A percentile compares a stretch with the other conserved stretches of the same genome.
Conservation (phyloP, 2,329 filamentous ascomycete genomes). For the Botrytis sinoallii region DNA sequence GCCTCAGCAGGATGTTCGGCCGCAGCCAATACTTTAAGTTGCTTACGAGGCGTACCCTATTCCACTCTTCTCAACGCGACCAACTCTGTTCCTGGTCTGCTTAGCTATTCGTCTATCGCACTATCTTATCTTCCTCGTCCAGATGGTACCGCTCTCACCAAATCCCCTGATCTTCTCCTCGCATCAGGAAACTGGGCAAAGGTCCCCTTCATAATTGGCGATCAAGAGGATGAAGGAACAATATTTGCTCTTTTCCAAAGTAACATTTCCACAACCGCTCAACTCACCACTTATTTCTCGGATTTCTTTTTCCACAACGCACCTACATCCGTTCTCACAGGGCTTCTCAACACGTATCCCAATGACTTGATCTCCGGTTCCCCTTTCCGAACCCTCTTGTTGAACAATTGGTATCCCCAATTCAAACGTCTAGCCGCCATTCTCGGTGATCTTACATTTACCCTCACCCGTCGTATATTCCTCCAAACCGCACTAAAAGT, state of each 20-base stretch:
- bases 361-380: slow-evolving; percentile 51
- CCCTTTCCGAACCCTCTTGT: slow-evolving; percentile 64
- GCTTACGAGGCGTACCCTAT: slow-evolving; percentile 61
- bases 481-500: slow-evolving; percentile 47
- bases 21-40: slow-evolving; percentile 57
- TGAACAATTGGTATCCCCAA: slow-evolving; percentile 73
- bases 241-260: slow-evolving; percentile 67
- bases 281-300: slow-evolving; percentile 60
- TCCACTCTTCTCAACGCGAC: slow-evolving; percentile 60
- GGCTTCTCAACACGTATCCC: slow-evolving; percentile 62
- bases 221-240: slow-evolving; percentile 79
- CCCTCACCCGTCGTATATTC: slow-evolving; percentile 64
- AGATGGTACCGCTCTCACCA: slow-evolving; percentile 60
- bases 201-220: slow-evolving; percentile 64
- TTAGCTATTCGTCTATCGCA: slow-evolving; percentile 66
- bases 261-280: slow-evolving; percentile 61
- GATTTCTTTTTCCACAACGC: slow-evolving; percentile 59
- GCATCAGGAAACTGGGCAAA: slow-evolving; percentile 52
- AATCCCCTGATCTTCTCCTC: slow-evolving; percentile 60
- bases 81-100: slow-evolving; percentile 66
- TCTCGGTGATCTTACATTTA: slow-evolving; percentile 73
- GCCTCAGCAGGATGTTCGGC: slow-evolving; percentile 58
- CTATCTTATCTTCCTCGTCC: slow-evolving; percentile 73
- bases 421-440: slow-evolving; percentile 76
- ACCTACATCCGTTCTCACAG: slow-evolving; percentile 48